Evolutionary conservation across 768 basidiomycete species (phyloP).

Genomic region (Cubamyces sp.): DNA sequence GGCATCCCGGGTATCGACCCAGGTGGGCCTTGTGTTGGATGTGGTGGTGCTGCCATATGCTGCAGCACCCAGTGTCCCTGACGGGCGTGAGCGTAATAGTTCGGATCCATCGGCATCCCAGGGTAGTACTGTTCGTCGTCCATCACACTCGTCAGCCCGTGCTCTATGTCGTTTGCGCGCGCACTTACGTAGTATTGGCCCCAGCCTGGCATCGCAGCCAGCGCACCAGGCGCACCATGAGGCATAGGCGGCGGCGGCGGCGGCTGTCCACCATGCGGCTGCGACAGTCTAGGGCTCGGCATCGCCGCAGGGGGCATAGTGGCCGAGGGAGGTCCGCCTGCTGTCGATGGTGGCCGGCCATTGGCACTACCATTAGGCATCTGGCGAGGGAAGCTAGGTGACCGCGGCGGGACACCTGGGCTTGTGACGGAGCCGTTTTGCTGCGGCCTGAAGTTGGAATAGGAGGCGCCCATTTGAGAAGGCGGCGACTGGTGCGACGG

Average conservation of each 20-base stretch:
- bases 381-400: conserved; percentile 65
- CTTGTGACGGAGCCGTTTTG: conserved; percentile 36
- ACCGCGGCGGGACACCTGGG: conserved; percentile 52
- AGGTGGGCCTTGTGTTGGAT: conserved; percentile 37
- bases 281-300: conserved; percentile 69
- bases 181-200: conserved; percentile 59
- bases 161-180: conserved; percentile 1
- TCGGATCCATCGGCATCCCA: conserved; percentile 45
- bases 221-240: conserved; percentile 41
- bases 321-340: conserved; percentile 23
- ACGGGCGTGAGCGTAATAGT: conserved; percentile 46
- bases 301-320: conserved; percentile 51
- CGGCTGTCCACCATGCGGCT: conserved; percentile 58
- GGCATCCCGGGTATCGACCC: conserved; percentile 48
- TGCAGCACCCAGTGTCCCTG: conserved; percentile 37
- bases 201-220: conserved; percentile 46
- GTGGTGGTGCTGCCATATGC: conserved; percentile 40
- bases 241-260: conserved; percentile 58
- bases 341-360: conserved; percentile 39
- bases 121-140: conserved; percentile 43
- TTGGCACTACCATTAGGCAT: conserved; percentile 64
- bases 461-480: conserved; percentile 49
- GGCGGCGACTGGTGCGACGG: conserved; percentile 35
- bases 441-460: conserved; percentile 46
- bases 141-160: conserved; percentile 7